A percentile compares a stretch with the other conserved stretches of the same genome.
These are phyloP conservation scores for Colletotrichum sp. DNA, from an alignment of 2,329 filamentous ascomycete species.

Conservation along the genomic window DNA sequence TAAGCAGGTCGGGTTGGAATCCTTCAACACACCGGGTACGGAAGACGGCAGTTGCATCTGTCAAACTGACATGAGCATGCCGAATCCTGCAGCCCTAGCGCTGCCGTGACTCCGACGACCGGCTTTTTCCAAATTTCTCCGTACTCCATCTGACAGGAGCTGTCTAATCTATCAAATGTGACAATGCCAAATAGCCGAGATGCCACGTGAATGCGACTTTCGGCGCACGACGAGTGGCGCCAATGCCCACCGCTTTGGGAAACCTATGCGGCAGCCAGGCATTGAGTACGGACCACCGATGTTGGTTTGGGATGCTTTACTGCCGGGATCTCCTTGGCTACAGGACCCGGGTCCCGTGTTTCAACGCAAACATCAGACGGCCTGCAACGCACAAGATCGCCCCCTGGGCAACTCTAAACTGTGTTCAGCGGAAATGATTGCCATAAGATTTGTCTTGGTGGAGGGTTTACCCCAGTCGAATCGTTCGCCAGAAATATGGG, in stretches of 20 bases:
- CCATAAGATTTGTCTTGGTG: neutral
- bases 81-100: neutral
- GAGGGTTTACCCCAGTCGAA: neutral
- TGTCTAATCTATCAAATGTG: neutral
- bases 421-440: neutral
- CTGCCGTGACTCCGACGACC: neutral
- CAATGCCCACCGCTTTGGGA: neutral
- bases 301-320: neutral
- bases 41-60: neutral
- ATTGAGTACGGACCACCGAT: neutral
- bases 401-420: neutral
- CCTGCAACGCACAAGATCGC: neutral
- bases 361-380: conserved; percentile 8
- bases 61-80: neutral
- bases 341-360: neutral
- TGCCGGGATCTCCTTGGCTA: neutral
- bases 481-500: neutral
- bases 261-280: neutral
- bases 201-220: neutral
- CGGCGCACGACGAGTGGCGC: neutral
- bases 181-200: neutral
- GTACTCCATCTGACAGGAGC: neutral
- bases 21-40: neutral
- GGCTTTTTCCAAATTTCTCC: neutral
- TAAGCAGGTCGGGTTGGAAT: neutral